These are phyloP conservation scores for Hypoxylon subgilvum DNA, from an alignment of 495 filamentous ascomycete genomes.

Conservation along the genomic window DNA sequence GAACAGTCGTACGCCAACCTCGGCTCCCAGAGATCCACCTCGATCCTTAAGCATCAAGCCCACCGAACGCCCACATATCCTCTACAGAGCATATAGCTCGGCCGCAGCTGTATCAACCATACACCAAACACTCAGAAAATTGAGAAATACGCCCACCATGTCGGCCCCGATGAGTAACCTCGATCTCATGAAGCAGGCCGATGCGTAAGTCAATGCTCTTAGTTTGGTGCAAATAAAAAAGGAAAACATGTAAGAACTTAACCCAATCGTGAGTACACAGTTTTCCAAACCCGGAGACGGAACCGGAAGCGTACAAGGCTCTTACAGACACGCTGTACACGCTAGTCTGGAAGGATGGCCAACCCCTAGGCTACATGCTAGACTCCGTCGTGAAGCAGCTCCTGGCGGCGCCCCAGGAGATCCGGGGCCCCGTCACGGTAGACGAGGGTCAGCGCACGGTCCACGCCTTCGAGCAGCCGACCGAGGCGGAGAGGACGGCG, in stretches of 20 bases:
- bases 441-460: slow-evolving; percentile 57
- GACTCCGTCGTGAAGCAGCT: slow-evolving; percentile 64
- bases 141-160: slow-evolving; percentile 5
- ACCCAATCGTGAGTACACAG: slow-evolving; percentile 44
- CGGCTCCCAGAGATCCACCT: background rate
- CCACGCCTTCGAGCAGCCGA: slow-evolving; percentile 54
- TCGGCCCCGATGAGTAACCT: slow-evolving; percentile 32
- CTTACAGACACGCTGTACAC: slow-evolving; percentile 60
- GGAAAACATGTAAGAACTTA: background rate
- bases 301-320: slow-evolving; percentile 56
- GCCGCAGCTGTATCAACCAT: slow-evolving; percentile 17
- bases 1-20: no score
- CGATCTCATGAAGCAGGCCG: slow-evolving; percentile 59
- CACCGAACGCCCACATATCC: background rate
- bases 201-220: slow-evolving; percentile 57
- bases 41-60: background rate
- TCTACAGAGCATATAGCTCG: slow-evolving; percentile 14
- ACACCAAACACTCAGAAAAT: slow-evolving; percentile 14
- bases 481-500: slow-evolving; percentile 63
- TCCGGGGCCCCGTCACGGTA: slow-evolving; percentile 62
- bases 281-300: slow-evolving; percentile 69
- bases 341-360: slow-evolving; percentile 58
- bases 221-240: background rate
- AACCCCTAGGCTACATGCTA: slow-evolving; percentile 67
- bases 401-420: slow-evolving; percentile 45